Percentiles rank a stretch among this genome's conserved stretches.
phyloP scores from a whole-genome alignment of 306 rosid genomes.

The Abrus pulchellus region DNA sequence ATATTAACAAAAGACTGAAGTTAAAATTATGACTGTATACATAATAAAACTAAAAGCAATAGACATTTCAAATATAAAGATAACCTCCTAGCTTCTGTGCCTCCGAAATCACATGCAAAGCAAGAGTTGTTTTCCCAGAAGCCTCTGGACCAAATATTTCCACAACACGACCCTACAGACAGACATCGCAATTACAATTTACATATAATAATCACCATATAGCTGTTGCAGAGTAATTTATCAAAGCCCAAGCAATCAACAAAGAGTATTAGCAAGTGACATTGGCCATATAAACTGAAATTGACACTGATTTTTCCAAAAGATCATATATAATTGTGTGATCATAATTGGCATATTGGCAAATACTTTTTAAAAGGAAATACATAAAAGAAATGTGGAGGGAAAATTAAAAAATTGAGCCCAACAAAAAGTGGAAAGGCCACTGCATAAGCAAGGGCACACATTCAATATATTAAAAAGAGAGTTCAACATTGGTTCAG shows the following conservation, averaged over 20 bases:
- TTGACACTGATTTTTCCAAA: not conserved
- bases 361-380: conserved; percentile 21
- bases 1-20: not conserved
- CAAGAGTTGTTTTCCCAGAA: conserved; percentile 96
- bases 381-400: conserved; percentile 14
- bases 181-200: not conserved
- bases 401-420: conserved; percentile 39
- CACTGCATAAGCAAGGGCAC: not conserved
- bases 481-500: not conserved
- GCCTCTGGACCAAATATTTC: conserved; percentile 99
- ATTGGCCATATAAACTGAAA: not conserved
- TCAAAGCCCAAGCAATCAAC: conserved; percentile 10
- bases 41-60: conserved; percentile 20
- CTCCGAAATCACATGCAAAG: conserved; percentile 90
- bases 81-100: conserved; percentile 96
- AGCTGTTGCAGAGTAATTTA: conserved; percentile 24
- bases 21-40: not conserved
- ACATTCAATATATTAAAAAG: conserved; percentile 2
- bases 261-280: conserved; percentile 12
- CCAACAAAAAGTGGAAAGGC: not conserved
- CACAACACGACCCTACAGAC: conserved; percentile 89
- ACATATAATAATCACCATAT: conserved; percentile 38
- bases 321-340: conserved; percentile 5
- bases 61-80: conserved; percentile 31
- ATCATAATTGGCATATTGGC: not conserved